Base-by-base conservation (phyloP, 2,329 filamentous ascomycete species). In the Cadophora luteo-olivacea region DNA sequence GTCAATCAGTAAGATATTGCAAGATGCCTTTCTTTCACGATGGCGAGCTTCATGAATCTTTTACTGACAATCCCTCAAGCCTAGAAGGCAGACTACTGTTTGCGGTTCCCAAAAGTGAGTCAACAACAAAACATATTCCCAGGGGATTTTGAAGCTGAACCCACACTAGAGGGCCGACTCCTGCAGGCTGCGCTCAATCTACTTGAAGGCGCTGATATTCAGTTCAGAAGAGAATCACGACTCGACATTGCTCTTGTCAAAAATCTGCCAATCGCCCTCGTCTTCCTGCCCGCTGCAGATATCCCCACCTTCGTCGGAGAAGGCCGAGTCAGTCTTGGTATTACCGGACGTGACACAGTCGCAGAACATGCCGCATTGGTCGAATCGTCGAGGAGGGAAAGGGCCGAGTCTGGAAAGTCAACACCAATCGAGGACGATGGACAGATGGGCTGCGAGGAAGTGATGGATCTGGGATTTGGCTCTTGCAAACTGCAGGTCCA, bases 251-350 rank as follows among this genome's bases (percentile, higher is more conserved):
- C 96, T 19, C 90, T 99, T 32, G 96, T 98, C 78, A 97, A 97
- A 85, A 99, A 99, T 82, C 89, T 96, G 33, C 93, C 92, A 45
- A 93, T 99, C 76, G 96, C 96, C 19, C 92, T 99, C 69, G 90
- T 99, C 78, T 99, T 99, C 85, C 91, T 99, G 32, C 96, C 96
- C 36, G 96, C 95, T 48, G 94, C 94, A 74, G 96, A 99, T 80
- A 99, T 99, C 78, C 96, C 96, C 5, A 97, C 94, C 49, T 98
- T 98, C 78, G 94, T 99, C 60, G 95, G 95, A 67, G 94, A 98
- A 82, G 96, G 96, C 68, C 91, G 91, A 71, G 93, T 97, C 60
- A 94, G 97, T 78, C 85, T 99, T 19, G 96, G 96, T 71, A 99
- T 99, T 78, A 98, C 96, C 0, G 96, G 96, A 62, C 88, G 89